Percentiles rank a stretch among this genome's conserved stretches.
Conservation (phyloP, 176 grass and related monocot genomes). For the Poa annua region DNA sequence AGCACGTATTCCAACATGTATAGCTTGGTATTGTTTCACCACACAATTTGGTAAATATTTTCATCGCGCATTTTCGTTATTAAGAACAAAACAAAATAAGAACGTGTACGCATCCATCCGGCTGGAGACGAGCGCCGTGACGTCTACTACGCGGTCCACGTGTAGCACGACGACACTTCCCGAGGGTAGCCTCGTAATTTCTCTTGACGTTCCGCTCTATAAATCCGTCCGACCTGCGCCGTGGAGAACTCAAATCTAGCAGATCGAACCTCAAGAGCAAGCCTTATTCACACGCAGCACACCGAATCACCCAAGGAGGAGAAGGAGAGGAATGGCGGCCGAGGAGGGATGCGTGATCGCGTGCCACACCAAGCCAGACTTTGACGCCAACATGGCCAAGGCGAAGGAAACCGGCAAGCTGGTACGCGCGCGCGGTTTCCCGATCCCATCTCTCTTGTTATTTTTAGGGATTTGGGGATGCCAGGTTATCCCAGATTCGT, state of each 20-base stretch:
- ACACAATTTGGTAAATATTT: background rate
- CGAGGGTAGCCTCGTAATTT: constrained; percentile 23
- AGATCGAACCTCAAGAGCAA: background rate
- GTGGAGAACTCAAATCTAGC: background rate
- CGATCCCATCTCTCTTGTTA: background rate
- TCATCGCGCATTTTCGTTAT: background rate
- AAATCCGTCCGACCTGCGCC: background rate
- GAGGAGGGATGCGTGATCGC: constrained; percentile 65
- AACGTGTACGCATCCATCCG: background rate
- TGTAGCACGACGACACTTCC: background rate
- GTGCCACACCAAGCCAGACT: constrained; percentile 64
- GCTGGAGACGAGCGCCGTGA: constrained; percentile 11
- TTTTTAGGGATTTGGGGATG: background rate
- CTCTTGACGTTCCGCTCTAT: background rate
- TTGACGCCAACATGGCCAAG: constrained; percentile 44
- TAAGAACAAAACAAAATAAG: background rate
- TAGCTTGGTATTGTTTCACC: too few relatives aligned
- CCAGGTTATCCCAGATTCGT: background rate
- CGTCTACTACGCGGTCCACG: background rate
- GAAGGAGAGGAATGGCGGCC: constrained; percentile 51
- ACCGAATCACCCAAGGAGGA: background rate
- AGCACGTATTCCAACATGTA: too few relatives aligned
- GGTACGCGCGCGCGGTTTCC: constrained; percentile 25
- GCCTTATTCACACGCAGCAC: background rate
- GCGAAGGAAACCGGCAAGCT: constrained; percentile 59